These are phyloP conservation scores for Schizochytrium sp. DNA, from an alignment of 108 stramenopile genomes.

Conservation along the genomic window DNA sequence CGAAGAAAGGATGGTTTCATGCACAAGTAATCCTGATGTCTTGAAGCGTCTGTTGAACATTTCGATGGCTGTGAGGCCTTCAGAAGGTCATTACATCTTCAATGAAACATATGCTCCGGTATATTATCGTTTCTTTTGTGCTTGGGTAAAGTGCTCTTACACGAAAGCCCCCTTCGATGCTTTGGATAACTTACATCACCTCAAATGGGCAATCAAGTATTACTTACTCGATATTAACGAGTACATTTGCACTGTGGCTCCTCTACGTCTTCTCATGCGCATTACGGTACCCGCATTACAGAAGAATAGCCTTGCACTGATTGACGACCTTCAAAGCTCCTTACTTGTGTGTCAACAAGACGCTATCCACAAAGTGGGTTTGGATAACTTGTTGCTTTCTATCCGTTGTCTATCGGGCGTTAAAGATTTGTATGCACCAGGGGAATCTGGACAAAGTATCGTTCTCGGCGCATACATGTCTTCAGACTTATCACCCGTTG, in stretches of 20 bases:
- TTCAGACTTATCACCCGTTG: background rate
- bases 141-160: background rate
- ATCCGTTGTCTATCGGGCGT: background rate
- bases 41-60: background rate
- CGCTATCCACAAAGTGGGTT: background rate
- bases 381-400: background rate
- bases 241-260: slow-evolving; percentile 9
- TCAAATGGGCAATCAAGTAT: slow-evolving; percentile 38
- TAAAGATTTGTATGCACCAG: background rate
- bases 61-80: slow-evolving; percentile 29
- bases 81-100: slow-evolving; percentile 27
- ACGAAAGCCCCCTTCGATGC: background rate
- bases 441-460: background rate
- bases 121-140: slow-evolving; percentile 15
- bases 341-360: background rate
- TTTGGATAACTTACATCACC: background rate
- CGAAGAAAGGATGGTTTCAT: background rate
- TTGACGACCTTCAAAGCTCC: background rate
- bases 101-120: slow-evolving; percentile 54
- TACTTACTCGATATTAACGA: slow-evolving; percentile 28
- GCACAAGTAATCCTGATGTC: background rate
- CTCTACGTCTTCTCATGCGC: slow-evolving; percentile 11
- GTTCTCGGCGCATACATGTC: background rate
- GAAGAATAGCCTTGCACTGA: background rate
- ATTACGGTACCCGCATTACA: background rate